phyloP scores from a whole-genome alignment of 148 eudicot genomes.

The Nepenthes mirabilis region DNA sequence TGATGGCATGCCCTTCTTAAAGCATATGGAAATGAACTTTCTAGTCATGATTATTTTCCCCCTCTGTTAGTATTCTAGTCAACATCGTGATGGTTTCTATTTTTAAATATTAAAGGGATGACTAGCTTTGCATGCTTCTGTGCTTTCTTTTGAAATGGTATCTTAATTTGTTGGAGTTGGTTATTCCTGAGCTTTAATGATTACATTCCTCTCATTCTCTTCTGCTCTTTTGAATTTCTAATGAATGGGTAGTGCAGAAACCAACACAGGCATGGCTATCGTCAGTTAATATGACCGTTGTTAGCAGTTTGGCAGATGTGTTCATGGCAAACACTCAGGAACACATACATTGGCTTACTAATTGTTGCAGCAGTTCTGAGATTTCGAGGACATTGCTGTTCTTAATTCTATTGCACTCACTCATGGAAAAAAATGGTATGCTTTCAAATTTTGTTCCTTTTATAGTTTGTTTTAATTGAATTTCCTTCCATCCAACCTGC shows the following conservation, averaged over 20 bases:
- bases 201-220: too few species aligned
- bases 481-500: too few species aligned
- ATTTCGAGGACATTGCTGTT: slow-evolving; percentile 57
- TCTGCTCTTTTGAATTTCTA: too few species aligned
- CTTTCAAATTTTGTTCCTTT: neutral
- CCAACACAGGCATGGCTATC: slow-evolving; percentile 19
- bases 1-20: too few species aligned
- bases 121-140: too few species aligned
- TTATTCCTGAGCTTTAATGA: neutral
- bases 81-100: too few species aligned
- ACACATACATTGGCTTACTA: slow-evolving; percentile 55
- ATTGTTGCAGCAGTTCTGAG: slow-evolving; percentile 36
- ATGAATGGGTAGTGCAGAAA: slow-evolving; percentile 18
- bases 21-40: too few species aligned
- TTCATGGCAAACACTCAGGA: slow-evolving; percentile 27
- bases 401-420: slow-evolving; percentile 52
- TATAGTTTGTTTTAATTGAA: slow-evolving; percentile 1
- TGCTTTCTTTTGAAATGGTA: neutral
- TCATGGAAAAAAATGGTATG: slow-evolving; percentile 30
- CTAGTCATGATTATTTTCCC: too few species aligned
- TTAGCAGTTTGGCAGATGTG: slow-evolving; percentile 38
- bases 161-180: neutral
- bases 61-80: too few species aligned
- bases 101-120: too few species aligned
- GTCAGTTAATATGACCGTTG: slow-evolving; percentile 32